phyloP scores from a whole-genome alignment of 345 rosid genomes.

The Linum usitatissimum region DNA sequence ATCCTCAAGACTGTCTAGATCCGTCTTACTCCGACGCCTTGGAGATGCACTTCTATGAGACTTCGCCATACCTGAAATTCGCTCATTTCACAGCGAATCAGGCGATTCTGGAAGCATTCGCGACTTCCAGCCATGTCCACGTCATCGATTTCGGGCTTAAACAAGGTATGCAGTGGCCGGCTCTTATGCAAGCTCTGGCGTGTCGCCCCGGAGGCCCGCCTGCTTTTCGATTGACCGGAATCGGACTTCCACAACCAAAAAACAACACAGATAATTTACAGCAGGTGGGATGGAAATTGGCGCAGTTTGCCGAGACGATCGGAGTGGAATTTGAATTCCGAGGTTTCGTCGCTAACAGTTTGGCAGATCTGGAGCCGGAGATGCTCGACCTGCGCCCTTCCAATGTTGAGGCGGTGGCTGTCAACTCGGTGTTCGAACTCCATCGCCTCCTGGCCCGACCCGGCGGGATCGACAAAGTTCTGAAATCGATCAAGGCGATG shows the following conservation, averaged over 20 bases:
- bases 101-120: conserved; percentile 15
- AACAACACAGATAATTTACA: conserved; percentile 44
- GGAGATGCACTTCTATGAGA: conserved; percentile 63
- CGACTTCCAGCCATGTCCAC: conserved; percentile 58
- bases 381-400: conserved; percentile 52
- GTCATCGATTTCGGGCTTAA: conserved; percentile 52
- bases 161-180: conserved; percentile 87
- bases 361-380: conserved; percentile 70
- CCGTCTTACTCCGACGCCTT: conserved; percentile 19
- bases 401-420: conserved; percentile 56
- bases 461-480: conserved; percentile 53
- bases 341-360: conserved; percentile 61
- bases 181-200: conserved; percentile 77
- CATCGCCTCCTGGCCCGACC: conserved; percentile 53
- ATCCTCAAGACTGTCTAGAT: conserved; percentile 14
- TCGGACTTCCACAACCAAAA: conserved; percentile 65
- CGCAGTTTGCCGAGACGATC: conserved; percentile 61
- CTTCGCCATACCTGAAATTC: conserved; percentile 52
- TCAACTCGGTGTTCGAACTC: conserved; percentile 76
- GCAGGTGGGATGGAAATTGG: conserved; percentile 65
- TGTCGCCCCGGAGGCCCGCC: conserved; percentile 69
- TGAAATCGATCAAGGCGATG: conserved; percentile 45
- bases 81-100: not conserved
- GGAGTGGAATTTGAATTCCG: conserved; percentile 65
- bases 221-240: conserved; percentile 58